Percentiles rank a stretch among this genome's conserved stretches.
These are phyloP conservation scores for Phytophthora colocasiae DNA, from an alignment of 352 stramenopile genomes.

Conservation along the genomic window DNA sequence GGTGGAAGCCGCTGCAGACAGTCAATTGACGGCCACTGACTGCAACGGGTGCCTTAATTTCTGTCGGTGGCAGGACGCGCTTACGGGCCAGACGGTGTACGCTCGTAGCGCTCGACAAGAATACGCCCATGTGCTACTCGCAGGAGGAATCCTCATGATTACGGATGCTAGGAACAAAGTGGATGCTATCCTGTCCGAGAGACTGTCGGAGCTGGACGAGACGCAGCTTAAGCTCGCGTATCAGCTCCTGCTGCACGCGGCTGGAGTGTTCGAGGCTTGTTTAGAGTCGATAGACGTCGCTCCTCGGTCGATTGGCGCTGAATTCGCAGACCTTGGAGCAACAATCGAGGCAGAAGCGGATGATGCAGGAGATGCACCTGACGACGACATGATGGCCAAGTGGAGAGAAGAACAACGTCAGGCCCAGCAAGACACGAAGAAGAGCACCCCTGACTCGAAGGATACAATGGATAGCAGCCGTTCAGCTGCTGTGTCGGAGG, in stretches of 20 bases:
- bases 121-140: constrained; percentile 60
- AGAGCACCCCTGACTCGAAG: constrained; percentile 6
- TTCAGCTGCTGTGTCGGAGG: constrained; percentile 13
- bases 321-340: constrained; percentile 39
- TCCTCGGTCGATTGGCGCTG: constrained; percentile 41
- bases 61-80: constrained; percentile 64
- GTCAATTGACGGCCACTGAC: constrained; percentile 2
- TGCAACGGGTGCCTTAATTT: constrained; percentile 55
- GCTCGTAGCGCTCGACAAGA: constrained; percentile 63
- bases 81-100: constrained; percentile 52
- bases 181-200: constrained; percentile 46
- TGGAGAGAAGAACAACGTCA: constrained; percentile 65
- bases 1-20: constrained; percentile 26
- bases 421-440: constrained; percentile 10
- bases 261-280: constrained; percentile 62
- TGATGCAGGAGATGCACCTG: constrained; percentile 7
- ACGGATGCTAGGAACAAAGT: constrained; percentile 50
- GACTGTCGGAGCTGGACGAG: constrained; percentile 58
- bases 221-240: constrained; percentile 76
- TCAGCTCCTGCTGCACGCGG: constrained; percentile 64
- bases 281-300: constrained; percentile 47
- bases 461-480: not conserved
- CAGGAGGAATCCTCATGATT: constrained; percentile 53
- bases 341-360: constrained; percentile 12
- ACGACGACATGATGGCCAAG: constrained; percentile 57